phyloP scores from a whole-genome alignment of 495 filamentous ascomycete species.

The Xylaria intraflava region DNA sequence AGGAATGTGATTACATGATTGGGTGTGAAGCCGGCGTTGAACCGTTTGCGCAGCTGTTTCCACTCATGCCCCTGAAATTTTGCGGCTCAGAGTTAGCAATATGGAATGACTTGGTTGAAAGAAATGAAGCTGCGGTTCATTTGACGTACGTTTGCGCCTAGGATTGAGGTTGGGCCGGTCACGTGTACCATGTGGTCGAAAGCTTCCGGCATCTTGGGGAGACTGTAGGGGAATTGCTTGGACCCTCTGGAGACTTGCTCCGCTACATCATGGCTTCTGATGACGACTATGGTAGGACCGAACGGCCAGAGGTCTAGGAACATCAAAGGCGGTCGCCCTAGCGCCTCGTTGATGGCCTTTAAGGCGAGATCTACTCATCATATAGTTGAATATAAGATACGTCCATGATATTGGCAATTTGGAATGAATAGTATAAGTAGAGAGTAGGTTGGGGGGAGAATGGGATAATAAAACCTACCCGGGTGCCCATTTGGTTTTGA shows the following conservation, averaged over 20 bases:
- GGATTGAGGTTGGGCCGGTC: conserved; percentile 33
- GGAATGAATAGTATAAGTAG: neutral
- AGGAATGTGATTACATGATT: conserved; percentile 36
- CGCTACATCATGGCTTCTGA: conserved; percentile 40
- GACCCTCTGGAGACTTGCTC: conserved; percentile 34
- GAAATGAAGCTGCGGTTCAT: neutral
- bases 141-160: conserved; percentile 24
- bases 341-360: conserved; percentile 13
- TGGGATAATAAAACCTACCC: conserved; percentile 11
- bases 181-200: conserved; percentile 22
- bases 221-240: conserved; percentile 35
- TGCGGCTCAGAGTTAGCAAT: too few species aligned
- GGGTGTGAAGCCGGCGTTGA: conserved; percentile 39
- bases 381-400: conserved; percentile 6
- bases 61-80: conserved; percentile 30
- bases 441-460: too few species aligned
- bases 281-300: conserved; percentile 25
- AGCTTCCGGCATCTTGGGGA: conserved; percentile 37
- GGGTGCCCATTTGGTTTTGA: conserved; percentile 12
- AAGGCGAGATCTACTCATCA: conserved; percentile 18
- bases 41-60: conserved; percentile 34
- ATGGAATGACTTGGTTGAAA: neutral
- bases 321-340: conserved; percentile 24
- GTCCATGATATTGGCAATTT: too few species aligned
- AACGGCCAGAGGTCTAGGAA: conserved; percentile 34